These are phyloP conservation scores for Nothophytophthora sp. DNA, from an alignment of 352 stramenopile genomes.

Conservation along the genomic window DNA sequence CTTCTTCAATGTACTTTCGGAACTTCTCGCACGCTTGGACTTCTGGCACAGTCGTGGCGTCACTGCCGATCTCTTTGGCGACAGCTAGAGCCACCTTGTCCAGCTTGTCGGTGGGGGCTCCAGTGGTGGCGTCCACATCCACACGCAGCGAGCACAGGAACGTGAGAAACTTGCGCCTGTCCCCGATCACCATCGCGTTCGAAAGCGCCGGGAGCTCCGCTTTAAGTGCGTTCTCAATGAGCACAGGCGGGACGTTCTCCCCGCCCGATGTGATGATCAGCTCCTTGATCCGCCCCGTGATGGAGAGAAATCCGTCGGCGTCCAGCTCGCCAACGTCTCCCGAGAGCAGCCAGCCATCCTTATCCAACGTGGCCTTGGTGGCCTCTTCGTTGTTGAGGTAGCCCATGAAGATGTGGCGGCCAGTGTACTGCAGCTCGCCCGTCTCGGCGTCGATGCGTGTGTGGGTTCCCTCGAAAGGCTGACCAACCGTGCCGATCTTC, in stretches of 20 bases:
- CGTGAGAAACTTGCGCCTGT: constrained; percentile 93
- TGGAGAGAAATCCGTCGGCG: constrained; percentile 92
- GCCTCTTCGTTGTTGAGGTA: constrained; percentile 82
- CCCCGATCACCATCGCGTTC: constrained; percentile 93
- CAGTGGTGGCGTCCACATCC: constrained; percentile 68
- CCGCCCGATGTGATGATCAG: constrained; percentile 95
- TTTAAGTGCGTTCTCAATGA: constrained; percentile 93
- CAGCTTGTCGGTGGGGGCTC: constrained; percentile 84
- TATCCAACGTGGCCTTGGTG: constrained; percentile 91
- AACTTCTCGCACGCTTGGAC: constrained; percentile 77
- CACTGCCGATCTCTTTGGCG: constrained; percentile 63
- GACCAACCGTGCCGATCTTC: constrained; percentile 88
- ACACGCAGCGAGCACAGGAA: constrained; percentile 89
- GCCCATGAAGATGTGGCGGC: constrained; percentile 91
- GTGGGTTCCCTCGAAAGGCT: constrained; percentile 69
- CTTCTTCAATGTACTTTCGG: constrained; percentile 69
- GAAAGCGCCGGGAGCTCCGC: constrained; percentile 83
- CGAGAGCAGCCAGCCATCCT: constrained; percentile 93
- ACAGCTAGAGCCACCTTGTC: constrained; percentile 67
- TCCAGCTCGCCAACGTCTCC: constrained; percentile 93
- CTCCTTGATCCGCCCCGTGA: constrained; percentile 97
- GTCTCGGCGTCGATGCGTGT: constrained; percentile 61
- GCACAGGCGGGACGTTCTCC: constrained; percentile 94
- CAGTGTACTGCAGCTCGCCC: constrained; percentile 76
- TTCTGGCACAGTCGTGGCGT: constrained; percentile 68